Evolutionary conservation across 1,284 basidiomycete species (phyloP).

Genomic region (Papiliotrema fonsecae): DNA sequence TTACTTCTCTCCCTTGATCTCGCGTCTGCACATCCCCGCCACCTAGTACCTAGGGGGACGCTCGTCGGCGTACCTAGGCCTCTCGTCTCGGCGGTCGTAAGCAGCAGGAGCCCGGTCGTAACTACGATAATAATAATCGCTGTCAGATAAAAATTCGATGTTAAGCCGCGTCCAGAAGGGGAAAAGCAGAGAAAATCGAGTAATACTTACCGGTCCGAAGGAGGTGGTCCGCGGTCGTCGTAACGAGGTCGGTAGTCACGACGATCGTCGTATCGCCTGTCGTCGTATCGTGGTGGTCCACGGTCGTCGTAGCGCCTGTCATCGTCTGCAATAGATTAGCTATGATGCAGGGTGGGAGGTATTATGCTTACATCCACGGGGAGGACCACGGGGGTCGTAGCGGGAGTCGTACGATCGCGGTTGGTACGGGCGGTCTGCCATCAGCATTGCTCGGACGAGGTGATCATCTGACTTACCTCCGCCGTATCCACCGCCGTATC

Average conservation of each 20-base stretch:
- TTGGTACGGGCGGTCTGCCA: slow-evolving; percentile 44
- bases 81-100: slow-evolving; percentile 9
- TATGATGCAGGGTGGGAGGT: not conserved
- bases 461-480: not conserved
- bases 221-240: slow-evolving; percentile 19
- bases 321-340: slow-evolving; percentile 25
- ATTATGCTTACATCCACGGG: slow-evolving; percentile 16
- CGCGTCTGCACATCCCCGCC: too few relatives aligned
- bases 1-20: too few relatives aligned
- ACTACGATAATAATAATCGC: slow-evolving; percentile 52
- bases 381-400: slow-evolving; percentile 36
- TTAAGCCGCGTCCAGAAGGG: not conserved
- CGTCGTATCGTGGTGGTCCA: slow-evolving; percentile 35
- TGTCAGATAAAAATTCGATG: too few relatives aligned
- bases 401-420: slow-evolving; percentile 47
- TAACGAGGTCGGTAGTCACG: slow-evolving; percentile 22
- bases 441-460: slow-evolving; percentile 1
- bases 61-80: slow-evolving; percentile 17
- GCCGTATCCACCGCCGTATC: slow-evolving; percentile 25
- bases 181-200: slow-evolving; percentile 3
- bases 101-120: slow-evolving; percentile 15
- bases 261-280: slow-evolving; percentile 35
- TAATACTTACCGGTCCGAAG: slow-evolving; percentile 26
- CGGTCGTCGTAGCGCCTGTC: slow-evolving; percentile 41
- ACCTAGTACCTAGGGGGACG: slow-evolving; percentile 31